Conservation (phyloP, 768 basidiomycete genomes). For the Gloeostereum incarnatum region DNA sequence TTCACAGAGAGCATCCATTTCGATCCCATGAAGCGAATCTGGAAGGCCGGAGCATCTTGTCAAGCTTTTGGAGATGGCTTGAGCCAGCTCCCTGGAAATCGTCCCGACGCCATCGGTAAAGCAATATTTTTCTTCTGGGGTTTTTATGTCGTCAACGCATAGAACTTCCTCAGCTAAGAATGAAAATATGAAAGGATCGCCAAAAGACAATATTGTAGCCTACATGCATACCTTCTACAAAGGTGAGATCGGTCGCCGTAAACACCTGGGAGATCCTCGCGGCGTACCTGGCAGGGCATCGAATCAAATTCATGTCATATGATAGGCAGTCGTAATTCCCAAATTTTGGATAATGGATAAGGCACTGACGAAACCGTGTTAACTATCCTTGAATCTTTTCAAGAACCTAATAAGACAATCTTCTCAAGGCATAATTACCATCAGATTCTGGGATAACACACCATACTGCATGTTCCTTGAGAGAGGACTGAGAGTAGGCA, state of each 20-base stretch:
- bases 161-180: slow-evolving; percentile 40
- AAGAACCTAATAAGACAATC: slow-evolving; percentile 43
- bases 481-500: slow-evolving; percentile 64
- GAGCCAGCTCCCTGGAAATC: slow-evolving; percentile 43
- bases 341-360: slow-evolving; percentile 40
- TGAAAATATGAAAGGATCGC: too few species aligned
- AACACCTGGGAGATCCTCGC: slow-evolving; percentile 68
- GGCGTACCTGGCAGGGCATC: slow-evolving; percentile 61
- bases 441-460: slow-evolving; percentile 10
- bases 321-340: slow-evolving; percentile 40
- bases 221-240: too few species aligned
- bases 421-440: neutral
- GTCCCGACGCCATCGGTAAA: slow-evolving; percentile 71
- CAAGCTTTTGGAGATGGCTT: slow-evolving; percentile 28
- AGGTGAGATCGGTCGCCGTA: slow-evolving; percentile 63
- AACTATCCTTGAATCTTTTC: slow-evolving; percentile 34
- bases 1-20: slow-evolving; percentile 62
- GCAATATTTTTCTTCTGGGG: slow-evolving; percentile 22
- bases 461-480: slow-evolving; percentile 58
- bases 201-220: too few species aligned
- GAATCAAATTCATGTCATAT: slow-evolving; percentile 35
- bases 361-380: slow-evolving; percentile 26
- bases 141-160: slow-evolving; percentile 21
- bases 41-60: slow-evolving; percentile 38
- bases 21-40: slow-evolving; percentile 55